phyloP scores from a whole-genome alignment of 148 eudicot species.

The Arbutus unedo region DNA sequence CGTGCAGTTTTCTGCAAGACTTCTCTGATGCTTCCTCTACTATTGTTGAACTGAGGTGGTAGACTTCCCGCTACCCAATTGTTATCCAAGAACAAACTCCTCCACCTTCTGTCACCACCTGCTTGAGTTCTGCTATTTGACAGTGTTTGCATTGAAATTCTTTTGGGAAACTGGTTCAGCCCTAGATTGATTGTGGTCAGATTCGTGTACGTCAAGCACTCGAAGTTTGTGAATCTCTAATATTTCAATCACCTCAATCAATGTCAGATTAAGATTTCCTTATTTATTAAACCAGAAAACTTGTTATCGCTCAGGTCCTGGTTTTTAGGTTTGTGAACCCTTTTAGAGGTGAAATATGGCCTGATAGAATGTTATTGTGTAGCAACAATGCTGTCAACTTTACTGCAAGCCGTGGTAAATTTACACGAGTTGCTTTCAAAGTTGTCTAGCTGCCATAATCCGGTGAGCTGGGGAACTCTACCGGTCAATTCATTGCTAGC shows the following conservation, averaged over 20 bases:
- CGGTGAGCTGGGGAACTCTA: constrained; percentile 45
- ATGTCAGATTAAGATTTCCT: constrained; percentile 38
- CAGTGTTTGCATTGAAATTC: constrained; percentile 51
- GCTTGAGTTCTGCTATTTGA: no score
- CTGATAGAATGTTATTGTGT: constrained; percentile 50
- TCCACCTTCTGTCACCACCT: constrained; percentile 46
- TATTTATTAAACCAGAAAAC: constrained; percentile 41
- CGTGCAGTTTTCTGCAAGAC: constrained; percentile 62
- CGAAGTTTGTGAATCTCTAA: constrained; percentile 35
- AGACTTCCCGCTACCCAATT: constrained; percentile 56
- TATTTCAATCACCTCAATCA: constrained; percentile 42
- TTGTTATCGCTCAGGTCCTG: constrained; percentile 64
- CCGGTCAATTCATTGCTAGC: constrained; percentile 55
- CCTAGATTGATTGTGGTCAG: constrained; percentile 44
- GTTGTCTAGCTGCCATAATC: constrained; percentile 57
- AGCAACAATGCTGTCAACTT: constrained; percentile 35
- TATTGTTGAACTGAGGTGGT: constrained; percentile 38
- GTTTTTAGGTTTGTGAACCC: constrained; percentile 33
- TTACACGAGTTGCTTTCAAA: constrained; percentile 54
- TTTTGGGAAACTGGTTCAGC: constrained; percentile 54
- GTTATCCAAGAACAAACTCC: constrained; percentile 51
- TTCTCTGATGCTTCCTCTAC: constrained; percentile 26
- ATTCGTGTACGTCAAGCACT: constrained; percentile 44
- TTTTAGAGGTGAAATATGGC: constrained; percentile 39
- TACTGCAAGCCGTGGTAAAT: constrained; percentile 48